Conservation (phyloP, 2,329 filamentous ascomycete genomes). For the Phialemoniopsis sp. region DNA sequence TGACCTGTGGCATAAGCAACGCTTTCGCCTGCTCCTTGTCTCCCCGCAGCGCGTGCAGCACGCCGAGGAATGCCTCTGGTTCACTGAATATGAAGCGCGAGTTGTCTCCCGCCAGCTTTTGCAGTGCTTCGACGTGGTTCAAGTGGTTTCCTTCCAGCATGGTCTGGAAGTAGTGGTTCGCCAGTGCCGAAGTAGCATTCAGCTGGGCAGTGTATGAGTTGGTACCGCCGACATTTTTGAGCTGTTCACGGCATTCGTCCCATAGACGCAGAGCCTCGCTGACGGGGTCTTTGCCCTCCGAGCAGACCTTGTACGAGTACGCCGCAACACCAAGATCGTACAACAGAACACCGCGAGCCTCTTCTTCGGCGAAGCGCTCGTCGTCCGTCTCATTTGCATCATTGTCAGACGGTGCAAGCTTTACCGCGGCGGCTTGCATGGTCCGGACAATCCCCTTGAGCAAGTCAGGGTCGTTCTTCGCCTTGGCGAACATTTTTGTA, state of each 20-base stretch:
- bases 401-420: not conserved
- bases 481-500: slow-evolving; percentile 10
- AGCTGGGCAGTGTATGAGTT: slow-evolving; percentile 5
- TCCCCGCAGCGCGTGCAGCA: slow-evolving; percentile 6
- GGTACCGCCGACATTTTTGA: slow-evolving; percentile 10
- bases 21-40: slow-evolving; percentile 9
- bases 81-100: slow-evolving; percentile 1
- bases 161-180: slow-evolving; percentile 15
- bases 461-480: slow-evolving; percentile 8
- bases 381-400: not conserved
- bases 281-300: slow-evolving; percentile 8
- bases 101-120: slow-evolving; percentile 6
- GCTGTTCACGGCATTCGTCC: slow-evolving; percentile 10
- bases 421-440: slow-evolving; percentile 9
- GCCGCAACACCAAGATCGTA: slow-evolving; percentile 11
- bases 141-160: slow-evolving; percentile 8
- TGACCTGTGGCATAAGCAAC: slow-evolving; percentile 4
- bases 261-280: slow-evolving; percentile 11
- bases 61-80: slow-evolving; percentile 9
- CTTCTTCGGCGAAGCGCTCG: slow-evolving; percentile 7
- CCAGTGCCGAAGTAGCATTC: slow-evolving; percentile 9
- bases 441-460: slow-evolving; percentile 8
- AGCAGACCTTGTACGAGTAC: slow-evolving; percentile 10
- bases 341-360: slow-evolving; percentile 11
- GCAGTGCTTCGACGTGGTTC: slow-evolving; percentile 7